Evolutionary conservation across 805 yeast species (phyloP).

Genomic region (Scheffersomyces lignosus): DNA sequence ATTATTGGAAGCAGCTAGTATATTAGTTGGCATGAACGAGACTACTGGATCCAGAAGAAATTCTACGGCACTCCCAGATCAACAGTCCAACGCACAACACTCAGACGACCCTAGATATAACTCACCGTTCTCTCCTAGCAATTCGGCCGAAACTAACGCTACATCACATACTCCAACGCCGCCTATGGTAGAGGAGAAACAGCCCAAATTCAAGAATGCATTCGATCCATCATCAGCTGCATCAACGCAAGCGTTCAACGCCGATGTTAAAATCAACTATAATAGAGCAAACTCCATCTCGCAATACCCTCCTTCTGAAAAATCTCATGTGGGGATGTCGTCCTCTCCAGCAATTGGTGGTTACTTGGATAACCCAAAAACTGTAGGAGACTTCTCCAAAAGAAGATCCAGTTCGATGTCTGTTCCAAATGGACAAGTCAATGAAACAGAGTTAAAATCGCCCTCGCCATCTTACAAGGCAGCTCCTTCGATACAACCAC

Average conservation of each 20-base stretch:
- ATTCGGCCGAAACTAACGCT: conserved; percentile 7
- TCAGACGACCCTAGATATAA: conserved; percentile 10
- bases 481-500: neutral
- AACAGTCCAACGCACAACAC: conserved; percentile 4
- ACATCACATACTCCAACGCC: conserved; percentile 14
- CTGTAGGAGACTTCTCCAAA: conserved; percentile 1
- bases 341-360: conserved; percentile 25
- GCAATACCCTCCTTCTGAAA: conserved; percentile 44
- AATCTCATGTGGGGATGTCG: conserved; percentile 6
- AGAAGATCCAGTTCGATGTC: conserved; percentile 12
- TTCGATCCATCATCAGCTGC: conserved; percentile 6
- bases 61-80: neutral
- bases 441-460: conserved; percentile 13
- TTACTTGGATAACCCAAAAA: conserved; percentile 26
- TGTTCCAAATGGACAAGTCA: conserved; percentile 3
- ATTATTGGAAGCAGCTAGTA: conserved; percentile 73
- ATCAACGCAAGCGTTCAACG: conserved; percentile 6
- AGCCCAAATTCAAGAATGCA: conserved; percentile 1
- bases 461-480: conserved; percentile 7
- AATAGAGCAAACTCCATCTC: conserved; percentile 44
- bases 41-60: neutral
- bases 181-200: conserved; percentile 4
- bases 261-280: conserved; percentile 4
- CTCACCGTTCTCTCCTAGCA: conserved; percentile 15
- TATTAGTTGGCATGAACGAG: conserved; percentile 73